Evolutionary conservation across 1,139 yeast species (phyloP).

Genomic region (Lodderomyces theae): DNA sequence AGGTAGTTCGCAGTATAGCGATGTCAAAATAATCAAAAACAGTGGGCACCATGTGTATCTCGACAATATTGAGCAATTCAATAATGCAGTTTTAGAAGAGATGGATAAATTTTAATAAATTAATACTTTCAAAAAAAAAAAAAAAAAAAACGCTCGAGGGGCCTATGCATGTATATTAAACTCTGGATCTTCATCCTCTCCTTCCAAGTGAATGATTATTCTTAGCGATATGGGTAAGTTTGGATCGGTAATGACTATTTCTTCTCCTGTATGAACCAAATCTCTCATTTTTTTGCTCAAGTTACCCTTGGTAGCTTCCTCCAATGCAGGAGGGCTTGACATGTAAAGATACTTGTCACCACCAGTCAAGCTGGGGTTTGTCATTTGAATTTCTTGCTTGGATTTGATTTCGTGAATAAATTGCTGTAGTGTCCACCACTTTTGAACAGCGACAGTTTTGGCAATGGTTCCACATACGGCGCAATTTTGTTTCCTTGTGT

Average conservation of each 20-base stretch:
- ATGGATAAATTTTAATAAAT: slow-evolving; percentile 20
- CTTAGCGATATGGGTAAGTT: slow-evolving; percentile 46
- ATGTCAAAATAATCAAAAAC: slow-evolving; percentile 45
- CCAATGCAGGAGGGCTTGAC: slow-evolving; percentile 50
- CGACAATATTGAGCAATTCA: slow-evolving; percentile 55
- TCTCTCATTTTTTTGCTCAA: slow-evolving; percentile 32
- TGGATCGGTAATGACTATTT: slow-evolving; percentile 57
- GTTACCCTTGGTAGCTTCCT: slow-evolving; percentile 48
- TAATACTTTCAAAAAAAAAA: too few relatives aligned
- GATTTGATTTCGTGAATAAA: slow-evolving; percentile 41
- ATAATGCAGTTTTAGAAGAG: slow-evolving; percentile 40
- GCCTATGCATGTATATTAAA: slow-evolving; percentile 5
- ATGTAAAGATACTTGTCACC: slow-evolving; percentile 44
- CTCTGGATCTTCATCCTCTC: slow-evolving; percentile 19
- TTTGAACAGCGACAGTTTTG: slow-evolving; percentile 29
- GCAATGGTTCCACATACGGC: slow-evolving; percentile 67
- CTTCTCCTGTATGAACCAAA: slow-evolving; percentile 46
- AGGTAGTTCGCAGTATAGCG: slow-evolving; percentile 24
- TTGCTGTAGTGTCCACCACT: slow-evolving; percentile 46
- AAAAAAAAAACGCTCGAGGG: neutral
- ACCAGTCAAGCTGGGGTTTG: slow-evolving; percentile 52
- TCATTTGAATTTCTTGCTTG: slow-evolving; percentile 40
- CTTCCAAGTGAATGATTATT: slow-evolving; percentile 24
- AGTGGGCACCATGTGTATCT: slow-evolving; percentile 74
- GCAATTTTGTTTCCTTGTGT: slow-evolving; percentile 59